Base-by-base conservation (phyloP, 2,329 filamentous ascomycete species). In the Trematosphaeria pertusa region DNA sequence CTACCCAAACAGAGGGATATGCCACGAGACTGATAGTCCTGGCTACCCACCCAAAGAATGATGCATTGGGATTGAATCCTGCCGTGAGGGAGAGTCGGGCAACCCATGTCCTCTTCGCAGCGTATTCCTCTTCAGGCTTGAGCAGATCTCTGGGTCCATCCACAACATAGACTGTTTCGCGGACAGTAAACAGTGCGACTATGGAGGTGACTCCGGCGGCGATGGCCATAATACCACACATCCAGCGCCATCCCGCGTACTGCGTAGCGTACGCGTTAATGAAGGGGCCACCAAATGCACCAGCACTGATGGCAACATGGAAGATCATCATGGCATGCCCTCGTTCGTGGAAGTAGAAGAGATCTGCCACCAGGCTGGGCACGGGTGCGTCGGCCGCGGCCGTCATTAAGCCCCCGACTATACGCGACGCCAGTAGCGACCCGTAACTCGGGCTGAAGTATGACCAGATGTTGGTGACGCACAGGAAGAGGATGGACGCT, bases 351-450 rank as follows among this genome's bases (percentile, higher is more conserved):
- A 77, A 72, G 43, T 76, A 78, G 56, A 71, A 77, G 11, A 77
- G 46, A 47, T 78, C 75, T 1, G 67, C 71, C 26, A 77, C 72
- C 1, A 77, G 81, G 57, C 76, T 78, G 61, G 81, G 79, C 4
- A 82, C 78, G 5, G 83, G 63, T 2, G 79, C 73, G 54, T 82
- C 80, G 45, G 76, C 77, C 0, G 79, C 74, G 0, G 78, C 77
- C 75, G 80, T 80, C 4, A 77, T 77, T 4, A 81, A 59, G 3
- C 75, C 78, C 4, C 72, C 72, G 17, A 80, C 65, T 24, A 80
- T 70, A 10, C 78, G 70, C 39, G 74, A 76, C 3, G 68, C 78
- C 0, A 80, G 61, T 50, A 81, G 78, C 8, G 72, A 76, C 20
- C 54, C 53, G 52, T 80, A 81, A 43, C 67, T 66, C 19, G 72